Base-by-base conservation (phyloP, 2,329 filamentous ascomycete species). In the Fusarium siculi region DNA sequence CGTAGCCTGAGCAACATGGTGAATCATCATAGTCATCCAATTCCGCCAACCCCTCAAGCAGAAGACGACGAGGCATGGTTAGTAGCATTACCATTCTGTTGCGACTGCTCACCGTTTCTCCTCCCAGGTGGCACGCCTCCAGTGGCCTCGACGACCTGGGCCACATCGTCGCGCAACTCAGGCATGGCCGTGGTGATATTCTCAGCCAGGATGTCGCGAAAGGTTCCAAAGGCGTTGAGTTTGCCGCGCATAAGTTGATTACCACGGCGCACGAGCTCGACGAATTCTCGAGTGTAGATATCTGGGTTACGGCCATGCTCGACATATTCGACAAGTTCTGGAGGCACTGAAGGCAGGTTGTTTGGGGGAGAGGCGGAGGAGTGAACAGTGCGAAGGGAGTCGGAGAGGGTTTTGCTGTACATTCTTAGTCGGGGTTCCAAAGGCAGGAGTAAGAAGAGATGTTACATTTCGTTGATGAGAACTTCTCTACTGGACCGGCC, bases 221-320 rank as follows among this genome's bases (percentile, higher is more conserved):
- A 92, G 36, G 81, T 76, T 16, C 80, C 84, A 78, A 92, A 93
- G 40, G 90, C 91, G 76, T 82, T 80, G 81, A 87, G 84, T 84
- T 92, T 93, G 62, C 91, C 91, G 75, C 87, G 86, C 84, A 91
- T 87, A 69, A 91, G 83, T 85, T 93, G 91, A 83, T 93, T 93
- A 44, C 87, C 85, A 52, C 90, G 85, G 61, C 90, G 84, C 30
- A 91, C 90, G 58, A 91, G 85, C 87, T 93, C 91, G 77, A 93
- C 90, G 77, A 93, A 93, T 83, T 93, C 91, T 77, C 91, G 86
- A 61, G 91, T 93, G 85, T 93, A 93, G 75, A 93, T 93, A 81
- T 93, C 91, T 5, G 91, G 91, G 83, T 93, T 93, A 56, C 91
- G 90, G 49, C 91, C 91, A 78, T 90, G 89, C 80, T 93, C 91